A percentile compares a stretch with the other conserved stretches of the same genome.
Conservation (phyloP, 2,329 filamentous ascomycete species). For the Byssochlamys sp. region DNA sequence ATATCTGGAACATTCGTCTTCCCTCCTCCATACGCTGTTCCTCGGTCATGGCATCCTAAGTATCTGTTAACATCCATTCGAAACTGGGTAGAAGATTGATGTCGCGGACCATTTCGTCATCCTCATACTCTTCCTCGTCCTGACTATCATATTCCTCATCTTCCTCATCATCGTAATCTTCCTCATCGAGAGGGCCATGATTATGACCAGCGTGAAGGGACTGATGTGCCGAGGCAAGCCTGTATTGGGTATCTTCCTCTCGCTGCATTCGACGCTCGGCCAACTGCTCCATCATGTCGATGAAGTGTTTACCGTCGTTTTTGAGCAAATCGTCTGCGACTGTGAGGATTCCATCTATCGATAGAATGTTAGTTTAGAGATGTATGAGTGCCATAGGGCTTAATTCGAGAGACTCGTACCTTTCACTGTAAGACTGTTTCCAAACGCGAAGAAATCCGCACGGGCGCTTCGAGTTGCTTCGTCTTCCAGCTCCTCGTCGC, state of each 20-base stretch:
- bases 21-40: conserved; percentile 99
- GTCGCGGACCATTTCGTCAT: conserved; percentile 51
- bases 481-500: conserved; percentile 55
- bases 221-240: conserved; percentile 50
- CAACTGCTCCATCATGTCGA: conserved; percentile 99
- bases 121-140: conserved; percentile 56
- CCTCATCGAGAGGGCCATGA: conserved; percentile 66
- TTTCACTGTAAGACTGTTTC: conserved; percentile 93
- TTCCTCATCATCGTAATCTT: conserved; percentile 64
- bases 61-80: conserved; percentile 32
- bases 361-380: conserved; percentile 5
- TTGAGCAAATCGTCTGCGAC: conserved; percentile 97
- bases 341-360: conserved; percentile 79
- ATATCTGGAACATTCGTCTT: conserved; percentile 97
- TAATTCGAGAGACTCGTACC: conserved; percentile 37
- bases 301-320: conserved; percentile 98
- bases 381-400: not conserved
- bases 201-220: conserved; percentile 60
- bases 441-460: conserved; percentile 93
- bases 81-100: conserved; percentile 4
- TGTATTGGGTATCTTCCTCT: conserved; percentile 75
- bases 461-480: conserved; percentile 52
- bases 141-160: conserved; percentile 62
- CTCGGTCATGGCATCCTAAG: conserved; percentile 88
- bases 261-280: conserved; percentile 94